A percentile compares a stretch with the other conserved stretches of the same genome.
These are phyloP conservation scores for Entomophthora muscae DNA, from an alignment of 371 early-diverging fungal species.

Conservation along the genomic window DNA sequence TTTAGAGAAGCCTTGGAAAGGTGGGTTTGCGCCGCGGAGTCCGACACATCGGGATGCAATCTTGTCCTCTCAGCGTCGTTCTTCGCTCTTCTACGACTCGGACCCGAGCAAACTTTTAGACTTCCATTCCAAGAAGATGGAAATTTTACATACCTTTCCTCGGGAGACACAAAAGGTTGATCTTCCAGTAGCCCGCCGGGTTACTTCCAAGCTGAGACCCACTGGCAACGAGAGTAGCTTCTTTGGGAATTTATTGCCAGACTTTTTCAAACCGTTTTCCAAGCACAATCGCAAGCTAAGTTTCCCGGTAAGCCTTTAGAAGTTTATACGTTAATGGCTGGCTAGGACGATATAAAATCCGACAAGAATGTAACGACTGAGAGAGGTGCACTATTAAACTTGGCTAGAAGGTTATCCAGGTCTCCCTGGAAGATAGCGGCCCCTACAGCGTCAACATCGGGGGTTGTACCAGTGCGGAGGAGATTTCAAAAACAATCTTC, in stretches of 20 bases:
- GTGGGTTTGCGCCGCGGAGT: neutral
- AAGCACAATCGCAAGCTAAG: constrained; percentile 3
- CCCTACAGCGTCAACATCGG: constrained; percentile 8
- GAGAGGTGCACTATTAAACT: neutral
- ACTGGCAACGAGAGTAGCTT: neutral
- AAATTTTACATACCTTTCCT: neutral
- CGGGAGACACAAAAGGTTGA: neutral
- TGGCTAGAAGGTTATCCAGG: neutral
- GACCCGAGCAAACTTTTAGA: neutral
- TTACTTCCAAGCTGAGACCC: neutral
- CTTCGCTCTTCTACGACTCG: constrained; percentile 3
- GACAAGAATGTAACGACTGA: constrained; percentile 2
- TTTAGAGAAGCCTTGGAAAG: neutral
- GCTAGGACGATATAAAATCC: neutral
- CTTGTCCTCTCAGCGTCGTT: constrained; percentile 3
- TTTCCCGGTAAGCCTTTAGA: neutral
- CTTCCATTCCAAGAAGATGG: neutral
- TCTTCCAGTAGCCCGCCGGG: neutral
- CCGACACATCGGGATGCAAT: neutral
- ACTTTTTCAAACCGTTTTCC: neutral
- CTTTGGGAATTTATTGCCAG: neutral
- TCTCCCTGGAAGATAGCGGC: neutral
- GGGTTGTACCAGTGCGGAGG: constrained; percentile 3
- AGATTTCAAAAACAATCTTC: neutral
- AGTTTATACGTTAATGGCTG: neutral